phyloP scores from a whole-genome alignment of 306 rosid species.

The Quercus variabilis region DNA sequence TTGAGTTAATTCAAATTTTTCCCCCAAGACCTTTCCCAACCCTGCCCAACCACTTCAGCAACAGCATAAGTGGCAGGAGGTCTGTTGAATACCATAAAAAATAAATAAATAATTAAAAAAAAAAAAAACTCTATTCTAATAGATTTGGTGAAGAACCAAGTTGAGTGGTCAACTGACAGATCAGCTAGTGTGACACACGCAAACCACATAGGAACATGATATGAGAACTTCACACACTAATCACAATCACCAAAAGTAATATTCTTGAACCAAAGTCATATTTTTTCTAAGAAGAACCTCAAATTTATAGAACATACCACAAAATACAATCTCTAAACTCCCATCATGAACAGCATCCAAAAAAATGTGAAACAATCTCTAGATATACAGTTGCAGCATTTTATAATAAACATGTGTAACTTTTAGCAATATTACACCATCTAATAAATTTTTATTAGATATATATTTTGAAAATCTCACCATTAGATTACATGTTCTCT shows the following conservation, averaged over 20 bases:
- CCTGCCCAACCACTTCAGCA: background rate
- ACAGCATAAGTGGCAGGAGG: background rate
- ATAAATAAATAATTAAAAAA: too few species aligned
- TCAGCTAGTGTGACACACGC: background rate
- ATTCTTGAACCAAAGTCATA: background rate
- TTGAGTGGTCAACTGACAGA: background rate
- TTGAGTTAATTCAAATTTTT: background rate
- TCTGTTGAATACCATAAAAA: background rate
- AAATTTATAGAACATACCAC: background rate
- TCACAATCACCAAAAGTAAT: background rate
- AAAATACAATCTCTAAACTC: background rate
- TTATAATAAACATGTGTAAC: too few species aligned
- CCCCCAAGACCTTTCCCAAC: background rate
- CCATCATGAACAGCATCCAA: background rate
- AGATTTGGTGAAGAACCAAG: background rate
- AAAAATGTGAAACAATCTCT: too few species aligned
- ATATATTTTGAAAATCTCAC: too few species aligned
- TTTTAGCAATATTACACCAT: too few species aligned
- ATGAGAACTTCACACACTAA: background rate
- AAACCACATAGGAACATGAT: background rate
- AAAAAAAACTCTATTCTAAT: background rate
- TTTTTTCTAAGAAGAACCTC: background rate
- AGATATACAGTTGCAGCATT: too few species aligned
- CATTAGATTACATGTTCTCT: too few species aligned
- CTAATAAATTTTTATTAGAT: too few species aligned